Evolutionary conservation across 2,329 filamentous ascomycete genomes (phyloP).

Genomic region (Thermothelomyces thermophilus): DNA sequence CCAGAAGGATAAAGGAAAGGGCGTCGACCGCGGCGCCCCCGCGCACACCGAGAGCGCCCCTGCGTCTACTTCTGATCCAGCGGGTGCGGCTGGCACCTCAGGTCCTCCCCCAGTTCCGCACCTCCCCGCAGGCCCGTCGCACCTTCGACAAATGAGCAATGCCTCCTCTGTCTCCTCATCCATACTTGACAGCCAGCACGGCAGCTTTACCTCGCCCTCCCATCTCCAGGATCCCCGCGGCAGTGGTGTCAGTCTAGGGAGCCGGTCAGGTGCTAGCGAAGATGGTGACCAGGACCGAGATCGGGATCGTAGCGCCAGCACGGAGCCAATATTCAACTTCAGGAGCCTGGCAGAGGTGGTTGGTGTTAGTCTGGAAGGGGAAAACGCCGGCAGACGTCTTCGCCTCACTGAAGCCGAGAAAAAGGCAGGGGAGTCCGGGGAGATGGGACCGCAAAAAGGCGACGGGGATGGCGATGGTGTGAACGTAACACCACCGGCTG

Average conservation of each 20-base stretch:
- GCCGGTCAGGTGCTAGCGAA: slow-evolving; percentile 36
- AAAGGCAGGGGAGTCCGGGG: slow-evolving; percentile 10
- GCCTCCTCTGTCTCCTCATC: slow-evolving; percentile 80
- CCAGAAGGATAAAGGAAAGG: slow-evolving; percentile 58
- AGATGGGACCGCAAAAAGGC: not conserved
- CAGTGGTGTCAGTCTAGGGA: slow-evolving; percentile 48
- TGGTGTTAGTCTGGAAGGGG: slow-evolving; percentile 52
- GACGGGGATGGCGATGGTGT: slow-evolving; percentile 33
- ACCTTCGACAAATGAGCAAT: slow-evolving; percentile 77
- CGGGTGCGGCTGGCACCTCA: slow-evolving; percentile 26
- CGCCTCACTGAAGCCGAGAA: slow-evolving; percentile 27
- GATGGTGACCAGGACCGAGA: slow-evolving; percentile 45
- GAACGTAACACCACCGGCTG: slow-evolving; percentile 32
- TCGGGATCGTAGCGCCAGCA: slow-evolving; percentile 40
- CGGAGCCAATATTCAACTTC: slow-evolving; percentile 88
- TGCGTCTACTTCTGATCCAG: slow-evolving; percentile 22
- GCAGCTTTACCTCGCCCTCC: slow-evolving; percentile 40
- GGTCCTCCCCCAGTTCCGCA: slow-evolving; percentile 41
- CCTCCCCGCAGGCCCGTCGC: slow-evolving; percentile 57
- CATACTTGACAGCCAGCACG: slow-evolving; percentile 57
- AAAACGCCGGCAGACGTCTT: slow-evolving; percentile 33
- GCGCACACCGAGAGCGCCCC: slow-evolving; percentile 25
- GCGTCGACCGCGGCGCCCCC: slow-evolving; percentile 48
- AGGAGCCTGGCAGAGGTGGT: slow-evolving; percentile 80
- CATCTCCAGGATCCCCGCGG: slow-evolving; percentile 42